Evolutionary conservation across 2,329 filamentous ascomycete genomes (phyloP).

Genomic region (Venturia aucupariae): DNA sequence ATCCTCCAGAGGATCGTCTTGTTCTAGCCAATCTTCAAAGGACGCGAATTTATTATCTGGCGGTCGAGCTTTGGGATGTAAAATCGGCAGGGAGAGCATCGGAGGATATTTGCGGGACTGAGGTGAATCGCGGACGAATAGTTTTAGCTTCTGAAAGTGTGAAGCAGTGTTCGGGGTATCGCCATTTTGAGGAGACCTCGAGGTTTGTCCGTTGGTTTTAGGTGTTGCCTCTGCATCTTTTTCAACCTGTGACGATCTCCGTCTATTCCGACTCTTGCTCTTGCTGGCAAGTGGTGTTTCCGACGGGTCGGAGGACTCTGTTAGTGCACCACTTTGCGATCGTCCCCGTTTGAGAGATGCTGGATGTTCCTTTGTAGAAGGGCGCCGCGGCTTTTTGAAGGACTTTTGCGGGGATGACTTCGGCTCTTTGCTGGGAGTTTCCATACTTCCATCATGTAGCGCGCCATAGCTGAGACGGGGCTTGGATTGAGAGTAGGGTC

Average conservation of each 20-base stretch:
- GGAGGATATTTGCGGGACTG: slow-evolving; percentile 15
- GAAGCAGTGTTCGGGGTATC: background rate
- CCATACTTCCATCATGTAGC: slow-evolving; percentile 8
- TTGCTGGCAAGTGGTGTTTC: background rate
- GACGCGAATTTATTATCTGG: slow-evolving; percentile 38
- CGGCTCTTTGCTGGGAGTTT: background rate
- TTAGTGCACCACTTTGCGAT: background rate
- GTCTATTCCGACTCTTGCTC: slow-evolving; percentile 2
- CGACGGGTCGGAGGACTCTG: background rate
- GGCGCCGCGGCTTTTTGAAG: background rate
- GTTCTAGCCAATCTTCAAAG: slow-evolving; percentile 56
- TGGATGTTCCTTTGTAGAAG: slow-evolving; percentile 4
- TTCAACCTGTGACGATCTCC: background rate
- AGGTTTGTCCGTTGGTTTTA: background rate
- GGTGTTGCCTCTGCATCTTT: background rate
- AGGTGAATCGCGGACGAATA: slow-evolving; percentile 44
- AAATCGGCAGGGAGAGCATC: slow-evolving; percentile 24
- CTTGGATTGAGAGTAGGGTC: slow-evolving; percentile 1
- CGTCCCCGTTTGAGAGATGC: background rate
- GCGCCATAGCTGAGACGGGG: slow-evolving; percentile 6
- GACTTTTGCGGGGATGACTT: slow-evolving; percentile 1
- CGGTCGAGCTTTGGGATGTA: slow-evolving; percentile 43
- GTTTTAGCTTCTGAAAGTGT: slow-evolving; percentile 28
- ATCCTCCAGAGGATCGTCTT: slow-evolving; percentile 39
- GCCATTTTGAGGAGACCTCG: background rate